Percentiles rank a stretch among this genome's conserved stretches.
Conservation (phyloP, 805 yeast genomes). For the Priceomyces melissophilus region DNA sequence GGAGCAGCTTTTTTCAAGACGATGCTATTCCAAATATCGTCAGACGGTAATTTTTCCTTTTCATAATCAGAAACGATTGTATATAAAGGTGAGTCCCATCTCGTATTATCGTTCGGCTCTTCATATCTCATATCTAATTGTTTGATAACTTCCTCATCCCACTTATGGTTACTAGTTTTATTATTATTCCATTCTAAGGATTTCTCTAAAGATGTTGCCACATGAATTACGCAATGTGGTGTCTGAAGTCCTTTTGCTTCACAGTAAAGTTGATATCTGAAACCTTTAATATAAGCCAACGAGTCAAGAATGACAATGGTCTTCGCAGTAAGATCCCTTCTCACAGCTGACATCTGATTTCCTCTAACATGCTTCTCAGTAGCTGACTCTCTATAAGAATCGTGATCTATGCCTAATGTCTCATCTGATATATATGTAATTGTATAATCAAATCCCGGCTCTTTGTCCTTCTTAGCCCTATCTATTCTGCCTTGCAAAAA, state of each 20-base stretch:
- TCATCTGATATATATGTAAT: conserved; percentile 78
- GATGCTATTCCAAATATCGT: conserved; percentile 62
- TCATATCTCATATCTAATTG: conserved; percentile 83
- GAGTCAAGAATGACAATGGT: conserved; percentile 83
- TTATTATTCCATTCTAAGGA: conserved; percentile 61
- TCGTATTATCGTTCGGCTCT: conserved; percentile 79
- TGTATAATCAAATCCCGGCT: conserved; percentile 52
- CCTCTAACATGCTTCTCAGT: conserved; percentile 83
- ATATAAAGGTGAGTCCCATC: conserved; percentile 95
- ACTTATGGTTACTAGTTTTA: conserved; percentile 32
- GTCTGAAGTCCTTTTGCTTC: conserved; percentile 86
- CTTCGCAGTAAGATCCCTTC: conserved; percentile 66
- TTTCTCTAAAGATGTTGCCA: conserved; percentile 61
- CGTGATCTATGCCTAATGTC: conserved; percentile 65
- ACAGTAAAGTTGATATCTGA: conserved; percentile 88
- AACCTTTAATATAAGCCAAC: conserved; percentile 88
- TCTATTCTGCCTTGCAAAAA: conserved; percentile 47
- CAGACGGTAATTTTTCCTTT: conserved; percentile 55
- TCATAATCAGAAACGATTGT: conserved; percentile 53
- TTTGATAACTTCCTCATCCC: conserved; percentile 64
- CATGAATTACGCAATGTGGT: conserved; percentile 78
- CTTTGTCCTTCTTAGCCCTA: conserved; percentile 30
- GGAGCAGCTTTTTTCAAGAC: conserved; percentile 60
- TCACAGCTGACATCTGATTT: conserved; percentile 82
- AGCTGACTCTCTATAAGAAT: conserved; percentile 64